Evolutionary conservation across 1,139 yeast genomes (phyloP), one percentile per base, ranked within the genome.

Genomic region (Blastobotrys aristatus): DNA sequence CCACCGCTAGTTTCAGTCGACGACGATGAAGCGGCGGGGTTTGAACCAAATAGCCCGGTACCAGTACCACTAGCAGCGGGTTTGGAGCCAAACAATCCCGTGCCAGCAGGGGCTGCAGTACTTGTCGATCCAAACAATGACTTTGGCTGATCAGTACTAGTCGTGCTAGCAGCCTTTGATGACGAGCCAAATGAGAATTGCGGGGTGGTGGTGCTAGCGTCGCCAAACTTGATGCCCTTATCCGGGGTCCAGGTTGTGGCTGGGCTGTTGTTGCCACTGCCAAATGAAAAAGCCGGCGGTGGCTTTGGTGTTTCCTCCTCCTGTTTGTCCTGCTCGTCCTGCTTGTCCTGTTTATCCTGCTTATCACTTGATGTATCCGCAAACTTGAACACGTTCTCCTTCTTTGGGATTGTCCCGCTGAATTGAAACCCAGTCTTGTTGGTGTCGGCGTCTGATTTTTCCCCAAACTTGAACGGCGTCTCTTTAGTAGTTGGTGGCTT

Each of bases 161-260:
- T 21, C 5, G n/a, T 31, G 6, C n/a, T 6, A 16, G 13, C 21
- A 3, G 21, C 8, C 11, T n/a, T 37, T 22, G 29, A 10, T 2
- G 30, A 29, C 22, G 40, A 18, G 4, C 43, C 38, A 37, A 36
- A 41, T 16, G 35, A 21, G 26, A 49, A 46, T 2, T 50, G 35
- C 13, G 58, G 18, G 3, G 43, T 30, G 20, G 16, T 17, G 13
- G 21, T 14, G 17, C 6, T 13, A 4, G 30, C n/a, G 22, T 29
- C 42, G n/a, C 63, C 67, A 51, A 67, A 65, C 52, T 63, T 65
- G 53, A 66, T 62, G 10, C 64, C 64, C 47, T 61, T 58, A 31
- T 63, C 68, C 2, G 70, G 70, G 11, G 65, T 54, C 70, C 70
- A 67, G 3, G 57, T 50, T 17, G 44, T 38, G 3, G 24, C 8